Base-by-base conservation (phyloP, 306 rosid species). In the Inga leiocalycina region DNA sequence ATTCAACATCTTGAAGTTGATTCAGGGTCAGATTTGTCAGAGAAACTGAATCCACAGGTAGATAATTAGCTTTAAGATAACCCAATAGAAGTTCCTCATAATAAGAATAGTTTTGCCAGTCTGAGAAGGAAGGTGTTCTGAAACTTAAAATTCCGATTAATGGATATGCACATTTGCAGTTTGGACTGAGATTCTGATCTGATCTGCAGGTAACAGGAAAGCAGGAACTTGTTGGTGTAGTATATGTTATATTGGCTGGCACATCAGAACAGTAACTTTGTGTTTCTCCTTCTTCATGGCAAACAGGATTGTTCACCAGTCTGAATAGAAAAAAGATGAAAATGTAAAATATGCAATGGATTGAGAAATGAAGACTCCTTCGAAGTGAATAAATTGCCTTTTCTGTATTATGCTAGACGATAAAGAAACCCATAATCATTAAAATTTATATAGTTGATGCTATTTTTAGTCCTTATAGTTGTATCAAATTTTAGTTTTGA, bases 91-190 rank as follows among this genome's bases (percentile, higher is more conserved):
- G 0, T 4, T 19, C 9, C 83, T 87, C 82, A 27, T 88, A 84
- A 57, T 15, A 8, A 77, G 20, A 30, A 5, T 0, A 1, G 34
- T 72, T 82, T 17, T 20, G 64, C 82, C 87, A 77, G 57, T 76
- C 86, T 19, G 83, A 85, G 77, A 64, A 81, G 43, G 88, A 78
- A 45, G 89, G 89, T 54, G 89, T 86, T 82, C 90, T 83, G 79
- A 80, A 87, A 77, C 13, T 3, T 34, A 91, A 81, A 66, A 69
- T 79, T 44, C 91, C 97, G 3, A 19, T 49, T 59, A 77, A 88
- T 56, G 97, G 90, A 66, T 85, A 86, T 70, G 91, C 88, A 52
- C 97, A 92, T 74, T 9, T 78, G 77, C 97, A 91, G 45, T 72
- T 89, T 69, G 93, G 94, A 77, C 91, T 91, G 3, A 52, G 73